phyloP scores from a whole-genome alignment of 805 yeast species.

The Wickerhamiella australiensis region DNA sequence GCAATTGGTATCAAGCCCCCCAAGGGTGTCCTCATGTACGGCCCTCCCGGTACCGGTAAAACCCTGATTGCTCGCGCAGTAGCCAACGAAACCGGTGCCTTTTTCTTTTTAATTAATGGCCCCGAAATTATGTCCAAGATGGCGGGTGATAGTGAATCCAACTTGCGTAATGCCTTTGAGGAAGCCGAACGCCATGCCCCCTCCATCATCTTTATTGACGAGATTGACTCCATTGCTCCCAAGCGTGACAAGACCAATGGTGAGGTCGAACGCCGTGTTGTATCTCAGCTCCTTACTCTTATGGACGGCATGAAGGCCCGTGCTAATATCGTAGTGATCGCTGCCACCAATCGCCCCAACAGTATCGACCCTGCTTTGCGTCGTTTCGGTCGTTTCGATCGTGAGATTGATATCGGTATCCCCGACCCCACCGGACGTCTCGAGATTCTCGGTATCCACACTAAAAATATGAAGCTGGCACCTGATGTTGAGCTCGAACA shows the following conservation, averaged over 20 bases:
- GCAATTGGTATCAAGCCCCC: constrained; percentile 98
- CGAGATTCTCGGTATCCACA: constrained; percentile 92
- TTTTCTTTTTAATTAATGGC: constrained; percentile 94
- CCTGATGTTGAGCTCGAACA: constrained; percentile 93
- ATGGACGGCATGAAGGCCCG: constrained; percentile 99
- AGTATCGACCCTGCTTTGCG: constrained; percentile 77
- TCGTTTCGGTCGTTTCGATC: constrained; percentile 75
- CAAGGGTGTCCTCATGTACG: constrained; percentile 83
- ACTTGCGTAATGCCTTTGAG: constrained; percentile 94
- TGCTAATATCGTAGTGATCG: constrained; percentile 94
- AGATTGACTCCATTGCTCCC: constrained; percentile 97
- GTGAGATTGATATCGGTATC: constrained; percentile 79
- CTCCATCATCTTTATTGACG: constrained; percentile 93
- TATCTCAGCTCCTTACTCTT: constrained; percentile 88
- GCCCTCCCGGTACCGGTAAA: constrained; percentile 99
- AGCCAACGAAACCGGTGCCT: constrained; percentile 98
- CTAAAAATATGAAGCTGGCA: constrained; percentile 94
- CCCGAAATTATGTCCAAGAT: constrained; percentile 99
- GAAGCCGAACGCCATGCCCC: constrained; percentile 99
- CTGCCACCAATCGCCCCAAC: constrained; percentile 88
- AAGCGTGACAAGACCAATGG: constrained; percentile 99
- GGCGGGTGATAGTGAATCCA: constrained; percentile 99
- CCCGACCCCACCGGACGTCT: constrained; percentile 98
- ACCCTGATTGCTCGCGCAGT: constrained; percentile 99
- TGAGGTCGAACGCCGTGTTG: constrained; percentile 98